These are phyloP conservation scores for Fusarium poae DNA, from an alignment of 2,329 filamentous ascomycete genomes.

Conservation along the genomic window DNA sequence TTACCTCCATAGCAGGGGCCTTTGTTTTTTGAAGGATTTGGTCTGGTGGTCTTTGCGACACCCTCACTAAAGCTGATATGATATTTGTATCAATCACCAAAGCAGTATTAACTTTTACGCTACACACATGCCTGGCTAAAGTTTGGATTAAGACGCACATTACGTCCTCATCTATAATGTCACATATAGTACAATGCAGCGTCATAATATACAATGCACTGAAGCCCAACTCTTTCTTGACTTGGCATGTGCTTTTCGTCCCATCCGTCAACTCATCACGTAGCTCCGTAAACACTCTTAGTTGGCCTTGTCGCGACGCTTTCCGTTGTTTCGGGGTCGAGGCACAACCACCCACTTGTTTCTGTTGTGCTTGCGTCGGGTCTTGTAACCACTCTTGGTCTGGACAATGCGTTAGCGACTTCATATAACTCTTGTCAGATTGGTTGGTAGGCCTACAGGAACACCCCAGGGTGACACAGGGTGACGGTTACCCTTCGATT, in stretches of 20 bases:
- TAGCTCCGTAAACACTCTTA: constrained; percentile 49
- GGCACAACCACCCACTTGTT: constrained; percentile 93
- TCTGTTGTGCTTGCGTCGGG: constrained; percentile 85
- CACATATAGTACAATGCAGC: constrained; percentile 54
- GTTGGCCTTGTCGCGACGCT: constrained; percentile 76
- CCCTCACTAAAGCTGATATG: not conserved
- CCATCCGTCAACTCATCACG: constrained; percentile 18
- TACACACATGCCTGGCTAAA: not conserved
- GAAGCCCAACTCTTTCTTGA: constrained; percentile 31
- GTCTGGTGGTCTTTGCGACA: too few relatives aligned
- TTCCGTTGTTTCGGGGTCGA: constrained; percentile 89
- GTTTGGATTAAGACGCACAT: constrained; percentile 38
- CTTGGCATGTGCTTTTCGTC: constrained; percentile 32
- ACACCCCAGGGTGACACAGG: constrained; percentile 97
- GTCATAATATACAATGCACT: constrained; percentile 51
- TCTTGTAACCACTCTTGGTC: constrained; percentile 93
- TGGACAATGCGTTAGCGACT: constrained; percentile 48
- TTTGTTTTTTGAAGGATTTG: too few relatives aligned
- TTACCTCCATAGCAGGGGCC: too few relatives aligned
- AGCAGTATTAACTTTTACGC: not conserved
- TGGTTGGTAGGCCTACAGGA: constrained; percentile 74
- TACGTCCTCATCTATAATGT: constrained; percentile 47
- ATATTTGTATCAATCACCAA: not conserved
- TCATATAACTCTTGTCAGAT: not conserved
- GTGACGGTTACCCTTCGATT: constrained; percentile 97